These are phyloP conservation scores for Platanthera zijinensis DNA, from an alignment of 106 monocot genomes.

Conservation along the genomic window DNA sequence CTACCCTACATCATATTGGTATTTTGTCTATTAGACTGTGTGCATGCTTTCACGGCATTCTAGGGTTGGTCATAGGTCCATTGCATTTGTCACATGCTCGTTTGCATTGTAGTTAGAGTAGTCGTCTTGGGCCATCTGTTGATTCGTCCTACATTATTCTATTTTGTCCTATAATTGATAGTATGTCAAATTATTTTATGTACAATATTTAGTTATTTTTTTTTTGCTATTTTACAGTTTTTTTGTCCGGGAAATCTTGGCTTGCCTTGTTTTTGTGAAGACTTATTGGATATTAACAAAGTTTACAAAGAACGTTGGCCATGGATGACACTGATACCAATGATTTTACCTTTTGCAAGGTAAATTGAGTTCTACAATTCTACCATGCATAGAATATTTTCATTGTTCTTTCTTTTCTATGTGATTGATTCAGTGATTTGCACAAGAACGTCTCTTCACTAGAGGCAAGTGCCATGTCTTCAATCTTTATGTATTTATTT, in stretches of 20 bases:
- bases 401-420: neutral
- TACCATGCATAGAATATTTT: neutral
- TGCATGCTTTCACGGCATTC: no score
- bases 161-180: neutral
- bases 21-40: no score
- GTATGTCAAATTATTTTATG: neutral
- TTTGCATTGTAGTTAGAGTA: no score
- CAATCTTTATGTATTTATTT: neutral
- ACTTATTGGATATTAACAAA: neutral
- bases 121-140: no score
- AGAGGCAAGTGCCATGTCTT: neutral
- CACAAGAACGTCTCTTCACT: neutral
- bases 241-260: neutral
- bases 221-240: neutral
- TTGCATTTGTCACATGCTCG: no score
- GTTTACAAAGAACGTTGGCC: neutral
- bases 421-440: neutral
- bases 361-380: neutral
- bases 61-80: no score
- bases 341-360: constrained; percentile 58
- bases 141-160: no score
- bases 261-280: neutral
- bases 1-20: no score
- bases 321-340: constrained; percentile 23
- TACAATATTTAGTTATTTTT: neutral